Evolutionary conservation across 306 rosid species (phyloP).

Genomic region (Neltuma alba): DNA sequence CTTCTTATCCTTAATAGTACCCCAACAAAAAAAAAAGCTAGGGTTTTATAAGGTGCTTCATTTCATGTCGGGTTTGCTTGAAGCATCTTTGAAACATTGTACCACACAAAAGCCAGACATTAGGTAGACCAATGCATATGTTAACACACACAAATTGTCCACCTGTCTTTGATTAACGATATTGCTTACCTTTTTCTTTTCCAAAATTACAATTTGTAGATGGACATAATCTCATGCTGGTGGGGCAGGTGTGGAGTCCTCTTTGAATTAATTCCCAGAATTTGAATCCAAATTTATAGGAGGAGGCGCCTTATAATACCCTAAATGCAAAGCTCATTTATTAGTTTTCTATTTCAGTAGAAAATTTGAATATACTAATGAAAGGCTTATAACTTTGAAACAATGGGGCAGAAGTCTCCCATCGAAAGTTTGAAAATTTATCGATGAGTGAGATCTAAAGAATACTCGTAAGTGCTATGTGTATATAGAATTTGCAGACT

Average conservation of each 20-base stretch:
- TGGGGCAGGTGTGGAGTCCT: constrained; percentile 28
- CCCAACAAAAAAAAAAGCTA: neutral
- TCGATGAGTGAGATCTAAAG: no score
- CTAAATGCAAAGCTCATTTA: neutral
- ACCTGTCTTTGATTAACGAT: neutral
- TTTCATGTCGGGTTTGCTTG: constrained; percentile 44
- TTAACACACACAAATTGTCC: neutral
- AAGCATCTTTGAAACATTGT: constrained; percentile 38
- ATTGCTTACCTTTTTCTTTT: neutral
- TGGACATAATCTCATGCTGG: neutral
- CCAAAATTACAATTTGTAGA: neutral
- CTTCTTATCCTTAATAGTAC: neutral
- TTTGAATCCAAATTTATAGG: neutral
- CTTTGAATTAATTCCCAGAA: neutral
- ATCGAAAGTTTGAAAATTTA: no score
- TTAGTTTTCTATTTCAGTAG: neutral
- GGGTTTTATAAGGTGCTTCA: neutral
- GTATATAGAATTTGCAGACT: no score
- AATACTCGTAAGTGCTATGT: no score
- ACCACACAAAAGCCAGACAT: neutral
- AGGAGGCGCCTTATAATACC: neutral
- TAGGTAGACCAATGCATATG: constrained; percentile 28
- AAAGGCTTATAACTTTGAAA: no score
- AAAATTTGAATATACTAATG: no score
- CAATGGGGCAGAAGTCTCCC: no score